Evolutionary conservation across 179 eudicot species (phyloP).

Genomic region (Silene noctiflora): DNA sequence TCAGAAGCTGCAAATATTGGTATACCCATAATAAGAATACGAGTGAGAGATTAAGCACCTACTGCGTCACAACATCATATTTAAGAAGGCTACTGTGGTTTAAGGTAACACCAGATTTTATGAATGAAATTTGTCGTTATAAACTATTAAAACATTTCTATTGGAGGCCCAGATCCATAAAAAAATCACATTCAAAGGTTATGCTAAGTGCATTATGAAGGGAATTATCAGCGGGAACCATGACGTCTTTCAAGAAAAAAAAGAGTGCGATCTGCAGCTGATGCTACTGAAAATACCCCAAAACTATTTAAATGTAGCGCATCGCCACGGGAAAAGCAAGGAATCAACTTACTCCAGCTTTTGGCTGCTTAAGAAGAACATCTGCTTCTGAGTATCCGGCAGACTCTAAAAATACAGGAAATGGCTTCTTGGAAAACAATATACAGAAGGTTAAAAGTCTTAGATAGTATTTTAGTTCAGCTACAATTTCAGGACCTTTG

Average conservation of each 20-base stretch:
- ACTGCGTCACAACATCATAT: neutral
- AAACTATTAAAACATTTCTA: neutral
- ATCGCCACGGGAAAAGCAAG: neutral
- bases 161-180: neutral
- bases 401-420: slow-evolving; percentile 82
- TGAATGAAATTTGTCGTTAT: neutral
- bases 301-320: neutral
- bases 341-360: slow-evolving; percentile 73
- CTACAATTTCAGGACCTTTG: slow-evolving; percentile 59
- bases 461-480: slow-evolving; percentile 57
- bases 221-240: neutral
- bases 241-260: neutral
- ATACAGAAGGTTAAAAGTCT: slow-evolving; percentile 68
- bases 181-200: neutral
- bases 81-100: slow-evolving; percentile 3
- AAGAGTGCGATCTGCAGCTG: neutral
- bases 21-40: slow-evolving; percentile 14
- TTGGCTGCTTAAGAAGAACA: slow-evolving; percentile 92
- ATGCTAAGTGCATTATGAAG: neutral
- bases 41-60: neutral
- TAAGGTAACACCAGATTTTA: neutral
- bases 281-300: neutral
- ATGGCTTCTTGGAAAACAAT: slow-evolving; percentile 93
- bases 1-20: slow-evolving; percentile 61
- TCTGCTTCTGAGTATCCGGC: slow-evolving; percentile 70